phyloP scores from a whole-genome alignment of 768 basidiomycete genomes.

The Baorangia bicolor region DNA sequence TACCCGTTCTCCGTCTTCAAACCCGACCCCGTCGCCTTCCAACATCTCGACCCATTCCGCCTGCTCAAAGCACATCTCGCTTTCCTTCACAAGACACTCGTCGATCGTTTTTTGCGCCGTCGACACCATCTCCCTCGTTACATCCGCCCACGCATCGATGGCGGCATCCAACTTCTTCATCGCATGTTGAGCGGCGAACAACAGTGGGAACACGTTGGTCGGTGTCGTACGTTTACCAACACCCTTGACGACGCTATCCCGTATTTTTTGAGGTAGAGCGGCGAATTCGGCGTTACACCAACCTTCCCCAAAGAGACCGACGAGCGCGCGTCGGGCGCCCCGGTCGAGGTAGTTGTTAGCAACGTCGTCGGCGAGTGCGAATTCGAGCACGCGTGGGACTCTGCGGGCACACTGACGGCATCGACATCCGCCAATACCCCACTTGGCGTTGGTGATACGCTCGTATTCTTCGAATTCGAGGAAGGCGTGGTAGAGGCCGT shows the following conservation, averaged over 20 bases:
- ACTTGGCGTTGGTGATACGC: slow-evolving; percentile 65
- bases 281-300: slow-evolving; percentile 89
- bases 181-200: slow-evolving; percentile 66
- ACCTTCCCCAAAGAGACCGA: slow-evolving; percentile 83
- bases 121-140: slow-evolving; percentile 59
- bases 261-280: slow-evolving; percentile 57
- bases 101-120: slow-evolving; percentile 61
- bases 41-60: slow-evolving; percentile 75
- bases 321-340: slow-evolving; percentile 71
- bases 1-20: slow-evolving; percentile 77
- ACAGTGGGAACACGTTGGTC: slow-evolving; percentile 61
- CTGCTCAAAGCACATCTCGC: slow-evolving; percentile 65
- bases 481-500: slow-evolving; percentile 85
- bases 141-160: slow-evolving; percentile 51
- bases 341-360: slow-evolving; percentile 68
- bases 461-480: slow-evolving; percentile 81
- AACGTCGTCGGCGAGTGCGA: slow-evolving; percentile 75
- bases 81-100: slow-evolving; percentile 55
- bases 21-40: slow-evolving; percentile 67
- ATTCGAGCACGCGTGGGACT: slow-evolving; percentile 80
- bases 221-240: slow-evolving; percentile 69
- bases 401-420: slow-evolving; percentile 83
- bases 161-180: slow-evolving; percentile 50
- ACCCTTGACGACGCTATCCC: slow-evolving; percentile 70
- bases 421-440: slow-evolving; percentile 82